These are phyloP conservation scores for Solanum ahanhuiri DNA, from an alignment of 257 asterid genomes.

Conservation along the genomic window DNA sequence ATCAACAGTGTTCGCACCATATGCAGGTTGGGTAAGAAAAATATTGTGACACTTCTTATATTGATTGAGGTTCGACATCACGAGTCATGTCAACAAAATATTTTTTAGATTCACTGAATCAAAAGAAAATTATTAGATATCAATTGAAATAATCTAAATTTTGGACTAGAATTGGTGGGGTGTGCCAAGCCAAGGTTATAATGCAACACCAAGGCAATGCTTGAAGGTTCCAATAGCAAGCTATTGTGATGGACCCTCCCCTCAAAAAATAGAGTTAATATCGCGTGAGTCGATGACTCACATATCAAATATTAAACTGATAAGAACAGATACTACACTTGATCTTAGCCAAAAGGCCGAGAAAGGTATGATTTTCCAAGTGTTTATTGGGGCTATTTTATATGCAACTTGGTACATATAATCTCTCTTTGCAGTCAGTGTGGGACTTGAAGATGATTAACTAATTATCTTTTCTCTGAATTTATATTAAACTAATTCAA, in stretches of 20 bases:
- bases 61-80: too few species aligned
- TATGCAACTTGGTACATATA: neutral
- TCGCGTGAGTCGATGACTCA: neutral
- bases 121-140: too few species aligned
- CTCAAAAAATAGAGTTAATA: neutral
- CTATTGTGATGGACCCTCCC: neutral
- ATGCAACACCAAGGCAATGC: neutral
- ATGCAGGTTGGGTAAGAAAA: too few species aligned
- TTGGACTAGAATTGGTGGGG: neutral
- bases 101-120: too few species aligned
- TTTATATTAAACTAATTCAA: neutral
- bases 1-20: too few species aligned
- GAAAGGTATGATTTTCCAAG: constrained; percentile 34
- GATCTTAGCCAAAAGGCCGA: constrained; percentile 76
- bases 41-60: too few species aligned
- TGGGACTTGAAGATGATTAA: neutral
- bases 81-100: too few species aligned
- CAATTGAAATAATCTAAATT: neutral
- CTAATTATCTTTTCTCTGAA: neutral
- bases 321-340: constrained; percentile 79
- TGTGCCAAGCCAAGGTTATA: neutral
- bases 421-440: neutral
- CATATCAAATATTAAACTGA: constrained; percentile 25
- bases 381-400: neutral
- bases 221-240: neutral